Evolutionary conservation across 305 asterid species (phyloP).

Genomic region (Rubia tinctorum): DNA sequence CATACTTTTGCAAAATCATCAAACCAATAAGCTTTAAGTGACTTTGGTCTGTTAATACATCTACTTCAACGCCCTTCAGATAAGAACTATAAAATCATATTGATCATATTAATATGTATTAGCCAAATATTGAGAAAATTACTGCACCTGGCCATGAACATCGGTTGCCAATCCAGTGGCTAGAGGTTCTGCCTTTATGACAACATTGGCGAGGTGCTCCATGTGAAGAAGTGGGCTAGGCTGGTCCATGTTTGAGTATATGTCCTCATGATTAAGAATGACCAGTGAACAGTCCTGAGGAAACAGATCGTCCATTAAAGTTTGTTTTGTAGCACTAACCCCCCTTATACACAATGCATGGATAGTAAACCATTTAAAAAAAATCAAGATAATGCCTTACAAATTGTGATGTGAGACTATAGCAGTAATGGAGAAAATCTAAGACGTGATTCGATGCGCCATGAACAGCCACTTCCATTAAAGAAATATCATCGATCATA

Average conservation of each 20-base stretch:
- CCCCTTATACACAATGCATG: background rate
- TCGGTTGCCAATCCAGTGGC: conserved; percentile 89
- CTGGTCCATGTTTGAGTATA: conserved; percentile 51
- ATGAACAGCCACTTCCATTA: conserved; percentile 75
- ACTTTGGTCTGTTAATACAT: background rate
- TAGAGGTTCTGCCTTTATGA: conserved; percentile 81
- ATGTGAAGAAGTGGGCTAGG: conserved; percentile 54
- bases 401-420: conserved; percentile 57
- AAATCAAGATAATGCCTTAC: conserved; percentile 39
- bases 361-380: background rate
- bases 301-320: background rate
- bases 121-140: background rate
- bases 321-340: background rate
- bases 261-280: conserved; percentile 73
- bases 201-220: conserved; percentile 69
- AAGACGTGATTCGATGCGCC: conserved; percentile 65
- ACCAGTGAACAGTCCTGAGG: conserved; percentile 63
- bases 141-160: conserved; percentile 91
- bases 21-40: background rate
- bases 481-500: conserved; percentile 79
- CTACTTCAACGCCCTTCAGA: background rate
- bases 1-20: background rate
- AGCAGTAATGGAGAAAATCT: conserved; percentile 80
- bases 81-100: background rate
- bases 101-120: background rate